Evolutionary conservation across 768 basidiomycete species (phyloP).

Genomic region (Boletus vermiculosoides): DNA sequence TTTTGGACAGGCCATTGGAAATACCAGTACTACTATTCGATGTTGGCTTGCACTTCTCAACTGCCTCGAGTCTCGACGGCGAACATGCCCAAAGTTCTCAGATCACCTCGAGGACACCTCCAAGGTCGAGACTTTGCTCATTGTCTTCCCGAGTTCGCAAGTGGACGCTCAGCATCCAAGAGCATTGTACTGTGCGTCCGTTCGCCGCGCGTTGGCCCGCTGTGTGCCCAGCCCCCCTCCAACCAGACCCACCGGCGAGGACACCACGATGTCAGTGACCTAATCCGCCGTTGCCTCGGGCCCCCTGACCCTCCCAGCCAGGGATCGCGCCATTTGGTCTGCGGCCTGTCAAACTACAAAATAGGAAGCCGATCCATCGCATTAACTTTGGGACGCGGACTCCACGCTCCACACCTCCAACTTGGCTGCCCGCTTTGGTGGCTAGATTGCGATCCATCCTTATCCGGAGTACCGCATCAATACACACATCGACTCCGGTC

Average conservation of each 20-base stretch:
- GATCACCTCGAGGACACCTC: too few relatives aligned
- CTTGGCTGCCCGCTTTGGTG: neutral
- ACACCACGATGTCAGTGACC: neutral
- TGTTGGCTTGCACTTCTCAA: neutral
- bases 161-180: too few relatives aligned
- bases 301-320: neutral
- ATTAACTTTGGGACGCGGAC: neutral
- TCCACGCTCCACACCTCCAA: constrained; percentile 6
- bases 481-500: too few relatives aligned
- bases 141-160: neutral
- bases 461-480: constrained; percentile 1
- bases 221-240: too few relatives aligned
- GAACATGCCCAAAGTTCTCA: neutral
- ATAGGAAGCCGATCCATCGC: neutral
- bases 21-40: too few relatives aligned
- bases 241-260: neutral
- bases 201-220: neutral
- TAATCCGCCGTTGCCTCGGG: neutral
- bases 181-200: neutral
- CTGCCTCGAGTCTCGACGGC: neutral
- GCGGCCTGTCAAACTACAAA: neutral
- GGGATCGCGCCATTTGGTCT: neutral
- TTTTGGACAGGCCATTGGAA: neutral
- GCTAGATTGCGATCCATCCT: neutral
- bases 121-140: neutral